phyloP scores from a whole-genome alignment of 2,329 filamentous ascomycete species.

The Stagonosporopsis vannaccii region DNA sequence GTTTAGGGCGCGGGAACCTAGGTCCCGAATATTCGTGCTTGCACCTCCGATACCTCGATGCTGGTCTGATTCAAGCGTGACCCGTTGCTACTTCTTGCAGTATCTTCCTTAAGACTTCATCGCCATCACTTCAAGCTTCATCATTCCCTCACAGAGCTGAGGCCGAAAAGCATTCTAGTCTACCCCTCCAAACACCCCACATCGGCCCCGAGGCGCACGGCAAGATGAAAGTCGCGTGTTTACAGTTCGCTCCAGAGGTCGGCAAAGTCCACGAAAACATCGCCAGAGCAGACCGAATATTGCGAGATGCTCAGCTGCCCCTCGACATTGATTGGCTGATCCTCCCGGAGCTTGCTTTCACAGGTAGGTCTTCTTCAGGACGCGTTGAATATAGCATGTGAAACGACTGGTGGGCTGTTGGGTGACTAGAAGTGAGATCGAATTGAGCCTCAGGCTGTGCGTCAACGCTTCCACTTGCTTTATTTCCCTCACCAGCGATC shows the following conservation, averaged over 20 bases:
- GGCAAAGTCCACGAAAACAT: conserved; percentile 76
- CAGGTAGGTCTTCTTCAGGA: conserved; percentile 58
- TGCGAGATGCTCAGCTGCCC: conserved; percentile 58
- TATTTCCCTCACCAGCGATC: background rate
- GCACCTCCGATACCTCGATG: conserved; percentile 5
- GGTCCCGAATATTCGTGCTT: conserved; percentile 13
- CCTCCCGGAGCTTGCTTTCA: conserved; percentile 78
- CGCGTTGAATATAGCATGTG: conserved; percentile 1
- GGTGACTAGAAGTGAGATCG: background rate
- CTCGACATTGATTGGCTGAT: conserved; percentile 71
- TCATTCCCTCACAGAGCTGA: background rate
- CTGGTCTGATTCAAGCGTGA: background rate
- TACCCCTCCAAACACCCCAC: conserved; percentile 18
- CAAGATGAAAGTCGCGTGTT: conserved; percentile 71
- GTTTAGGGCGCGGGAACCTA: conserved; percentile 19
- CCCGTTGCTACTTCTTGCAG: background rate
- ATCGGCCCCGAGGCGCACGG: conserved; percentile 6
- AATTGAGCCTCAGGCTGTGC: background rate
- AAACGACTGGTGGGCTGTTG: background rate
- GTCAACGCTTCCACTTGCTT: background rate
- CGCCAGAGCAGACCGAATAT: conserved; percentile 69
- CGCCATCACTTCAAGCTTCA: background rate
- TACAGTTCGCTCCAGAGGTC: conserved; percentile 76
- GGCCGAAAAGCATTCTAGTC: conserved; percentile 5
- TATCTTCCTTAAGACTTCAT: too few species aligned